Conservation (phyloP, 2,329 filamentous ascomycete species). For the Elsinoe arachidis region DNA sequence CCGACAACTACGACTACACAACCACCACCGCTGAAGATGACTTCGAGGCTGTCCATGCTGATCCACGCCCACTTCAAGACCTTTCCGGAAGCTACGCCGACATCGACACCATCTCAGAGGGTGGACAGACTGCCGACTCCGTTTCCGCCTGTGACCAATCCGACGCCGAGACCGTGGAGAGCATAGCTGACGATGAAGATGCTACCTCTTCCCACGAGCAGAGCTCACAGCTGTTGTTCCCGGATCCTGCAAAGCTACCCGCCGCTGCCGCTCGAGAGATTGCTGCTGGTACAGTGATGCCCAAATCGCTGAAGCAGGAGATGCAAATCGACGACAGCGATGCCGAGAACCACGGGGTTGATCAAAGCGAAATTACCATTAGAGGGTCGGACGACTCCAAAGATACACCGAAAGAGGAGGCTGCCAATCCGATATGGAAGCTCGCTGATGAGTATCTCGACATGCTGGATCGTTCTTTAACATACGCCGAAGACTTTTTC, state of each 20-base stretch:
- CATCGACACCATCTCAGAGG: conserved; percentile 2
- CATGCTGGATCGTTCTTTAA: background rate
- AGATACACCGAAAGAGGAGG: background rate
- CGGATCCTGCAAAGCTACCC: background rate
- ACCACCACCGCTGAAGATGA: conserved; percentile 5
- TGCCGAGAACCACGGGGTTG: background rate
- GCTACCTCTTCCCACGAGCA: background rate
- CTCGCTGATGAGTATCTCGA: background rate
- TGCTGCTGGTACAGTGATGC: background rate
- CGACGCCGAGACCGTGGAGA: conserved; percentile 7
- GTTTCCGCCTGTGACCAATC: conserved; percentile 7
- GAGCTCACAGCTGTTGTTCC: background rate
- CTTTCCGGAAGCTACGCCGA: background rate
- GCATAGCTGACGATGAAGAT: background rate
- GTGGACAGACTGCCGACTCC: conserved; percentile 7
- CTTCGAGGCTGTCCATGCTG: conserved; percentile 8
- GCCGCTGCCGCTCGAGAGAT: background rate
- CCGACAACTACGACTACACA: background rate
- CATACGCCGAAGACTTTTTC: background rate
- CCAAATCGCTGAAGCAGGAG: background rate
- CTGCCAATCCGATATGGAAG: background rate
- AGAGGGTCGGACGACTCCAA: background rate
- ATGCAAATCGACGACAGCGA: background rate
- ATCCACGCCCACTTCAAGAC: background rate
- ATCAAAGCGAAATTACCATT: conserved; percentile 4